Percentiles rank a stretch among this genome's conserved stretches.
These are phyloP conservation scores for Zygoascus tannicola DNA, from an alignment of 805 yeast species.

Conservation along the genomic window DNA sequence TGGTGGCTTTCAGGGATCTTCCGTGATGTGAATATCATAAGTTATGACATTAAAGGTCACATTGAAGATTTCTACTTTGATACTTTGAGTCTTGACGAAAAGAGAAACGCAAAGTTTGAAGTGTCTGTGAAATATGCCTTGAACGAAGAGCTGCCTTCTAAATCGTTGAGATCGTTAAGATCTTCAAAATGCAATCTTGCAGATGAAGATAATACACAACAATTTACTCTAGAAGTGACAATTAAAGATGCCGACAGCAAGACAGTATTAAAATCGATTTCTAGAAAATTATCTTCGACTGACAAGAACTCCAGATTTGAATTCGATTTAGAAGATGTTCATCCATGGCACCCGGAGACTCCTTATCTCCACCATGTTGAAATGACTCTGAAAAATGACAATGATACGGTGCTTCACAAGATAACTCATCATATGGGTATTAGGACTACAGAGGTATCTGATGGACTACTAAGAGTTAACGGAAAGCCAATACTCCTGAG, in stretches of 20 bases:
- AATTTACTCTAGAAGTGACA: neutral
- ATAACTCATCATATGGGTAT: constrained; percentile 26
- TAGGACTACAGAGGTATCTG: constrained; percentile 23
- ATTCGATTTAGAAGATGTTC: constrained; percentile 16
- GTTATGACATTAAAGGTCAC: constrained; percentile 21
- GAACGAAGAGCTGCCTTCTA: neutral
- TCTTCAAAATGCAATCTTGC: too few species aligned
- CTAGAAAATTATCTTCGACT: neutral
- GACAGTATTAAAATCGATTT: neutral
- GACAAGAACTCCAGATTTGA: neutral
- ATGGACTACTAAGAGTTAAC: constrained; percentile 26
- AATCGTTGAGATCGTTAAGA: too few species aligned
- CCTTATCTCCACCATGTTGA: constrained; percentile 25
- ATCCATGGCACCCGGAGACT: constrained; percentile 30
- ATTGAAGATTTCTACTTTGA: constrained; percentile 25
- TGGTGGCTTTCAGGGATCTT: constrained; percentile 34
- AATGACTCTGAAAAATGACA: constrained; percentile 12
- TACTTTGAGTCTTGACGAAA: constrained; percentile 12
- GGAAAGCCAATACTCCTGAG: constrained; percentile 25
- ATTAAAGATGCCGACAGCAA: neutral
- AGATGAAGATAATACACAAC: neutral
- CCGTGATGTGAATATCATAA: constrained; percentile 29
- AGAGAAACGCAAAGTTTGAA: neutral
- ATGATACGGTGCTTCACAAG: constrained; percentile 9
- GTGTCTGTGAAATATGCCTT: neutral